These are phyloP conservation scores for Gossypium mustelinum DNA, from an alignment of 345 rosid species.

Conservation along the genomic window DNA sequence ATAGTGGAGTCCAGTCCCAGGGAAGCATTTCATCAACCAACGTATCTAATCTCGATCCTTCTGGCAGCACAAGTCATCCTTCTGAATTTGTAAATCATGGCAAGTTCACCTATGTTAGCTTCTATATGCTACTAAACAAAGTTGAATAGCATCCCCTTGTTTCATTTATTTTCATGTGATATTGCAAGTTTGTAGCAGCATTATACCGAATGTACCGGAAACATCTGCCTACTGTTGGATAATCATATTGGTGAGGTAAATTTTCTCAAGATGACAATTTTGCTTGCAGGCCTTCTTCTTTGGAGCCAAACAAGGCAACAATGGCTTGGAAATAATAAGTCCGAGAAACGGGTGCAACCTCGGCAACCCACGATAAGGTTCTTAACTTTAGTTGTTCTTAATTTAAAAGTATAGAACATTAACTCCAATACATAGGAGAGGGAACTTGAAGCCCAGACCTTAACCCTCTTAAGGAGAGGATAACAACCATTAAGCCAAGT, in stretches of 20 bases:
- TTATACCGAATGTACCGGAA: neutral
- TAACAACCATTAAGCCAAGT: neutral
- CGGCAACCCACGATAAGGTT: slow-evolving; percentile 67
- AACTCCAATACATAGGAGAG: neutral
- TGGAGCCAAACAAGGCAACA: slow-evolving; percentile 75
- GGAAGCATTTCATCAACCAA: slow-evolving; percentile 29
- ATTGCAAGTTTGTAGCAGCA: neutral
- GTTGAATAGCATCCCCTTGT: neutral
- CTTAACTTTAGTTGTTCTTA: slow-evolving; percentile 21
- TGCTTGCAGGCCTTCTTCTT: slow-evolving; percentile 49
- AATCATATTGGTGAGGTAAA: slow-evolving; percentile 11
- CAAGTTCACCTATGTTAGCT: slow-evolving; percentile 26
- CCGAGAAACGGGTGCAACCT: slow-evolving; percentile 30
- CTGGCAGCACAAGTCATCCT: slow-evolving; percentile 33
- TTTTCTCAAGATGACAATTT: slow-evolving; percentile 9
- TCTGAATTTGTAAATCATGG: slow-evolving; percentile 71
- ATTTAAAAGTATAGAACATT: neutral
- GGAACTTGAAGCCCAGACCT: neutral
- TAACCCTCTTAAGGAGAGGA: neutral
- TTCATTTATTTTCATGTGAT: neutral
- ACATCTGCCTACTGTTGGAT: neutral
- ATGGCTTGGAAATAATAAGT: slow-evolving; percentile 52
- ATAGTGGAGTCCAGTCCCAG: slow-evolving; percentile 42
- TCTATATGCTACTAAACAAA: neutral
- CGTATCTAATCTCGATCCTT: slow-evolving; percentile 27